Percentiles rank a stretch among this genome's conserved stretches.
phyloP scores from a whole-genome alignment of 345 rosid species.

The Kernera saxatilis region DNA sequence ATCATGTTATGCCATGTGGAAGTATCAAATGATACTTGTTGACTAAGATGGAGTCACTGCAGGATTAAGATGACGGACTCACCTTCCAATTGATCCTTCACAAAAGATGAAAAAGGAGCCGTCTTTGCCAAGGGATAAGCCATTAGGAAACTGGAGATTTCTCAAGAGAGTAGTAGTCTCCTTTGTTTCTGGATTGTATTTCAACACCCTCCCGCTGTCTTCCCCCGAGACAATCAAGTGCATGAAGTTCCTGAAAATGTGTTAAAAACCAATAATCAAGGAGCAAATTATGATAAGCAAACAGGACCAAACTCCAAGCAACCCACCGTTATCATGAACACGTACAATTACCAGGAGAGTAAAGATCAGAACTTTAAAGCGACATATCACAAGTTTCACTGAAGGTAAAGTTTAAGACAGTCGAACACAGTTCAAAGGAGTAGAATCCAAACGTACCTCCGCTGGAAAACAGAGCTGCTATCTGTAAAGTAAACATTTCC shows the following conservation, averaged over 20 bases:
- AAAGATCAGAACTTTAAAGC: not conserved
- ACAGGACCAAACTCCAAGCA: not conserved
- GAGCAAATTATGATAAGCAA: not conserved
- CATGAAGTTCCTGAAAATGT: conserved; percentile 64
- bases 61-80: conserved; percentile 4
- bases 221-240: conserved; percentile 73
- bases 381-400: not conserved
- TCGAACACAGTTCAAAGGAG: not conserved
- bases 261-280: not conserved
- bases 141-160: conserved; percentile 85
- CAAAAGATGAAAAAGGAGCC: conserved; percentile 67
- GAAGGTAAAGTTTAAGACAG: not conserved
- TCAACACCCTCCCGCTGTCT: conserved; percentile 66
- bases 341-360: not conserved
- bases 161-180: conserved; percentile 65
- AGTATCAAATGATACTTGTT: not conserved
- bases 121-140: conserved; percentile 77
- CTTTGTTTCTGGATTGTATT: conserved; percentile 62
- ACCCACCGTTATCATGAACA: not conserved
- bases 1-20: not conserved
- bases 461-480: conserved; percentile 73
- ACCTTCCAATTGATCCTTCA: conserved; percentile 75
- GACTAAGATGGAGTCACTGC: not conserved
- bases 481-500: conserved; percentile 91
- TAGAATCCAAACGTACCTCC: conserved; percentile 46